Conservation (phyloP, 1,284 basidiomycete species). For the Garcileccinum viscosum region DNA sequence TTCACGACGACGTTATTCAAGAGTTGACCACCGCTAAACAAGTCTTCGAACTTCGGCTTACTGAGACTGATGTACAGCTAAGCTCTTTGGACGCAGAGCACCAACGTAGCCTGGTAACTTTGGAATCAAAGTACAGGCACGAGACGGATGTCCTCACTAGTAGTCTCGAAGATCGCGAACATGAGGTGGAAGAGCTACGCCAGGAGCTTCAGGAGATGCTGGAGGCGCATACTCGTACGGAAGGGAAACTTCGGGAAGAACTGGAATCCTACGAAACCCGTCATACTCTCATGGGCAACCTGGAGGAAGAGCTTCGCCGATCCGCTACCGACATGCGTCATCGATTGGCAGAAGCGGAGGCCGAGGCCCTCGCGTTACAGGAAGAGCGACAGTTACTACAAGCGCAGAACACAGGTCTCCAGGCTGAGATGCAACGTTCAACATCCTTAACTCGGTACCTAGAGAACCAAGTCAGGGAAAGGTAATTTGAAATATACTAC, state of each 20-base stretch:
- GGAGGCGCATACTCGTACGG: slow-evolving; percentile 33
- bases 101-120: slow-evolving; percentile 19
- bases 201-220: slow-evolving; percentile 45
- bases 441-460: slow-evolving; percentile 63
- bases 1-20: slow-evolving; percentile 25
- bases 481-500: slow-evolving; percentile 43
- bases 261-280: slow-evolving; percentile 29
- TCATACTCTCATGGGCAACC: slow-evolving; percentile 14
- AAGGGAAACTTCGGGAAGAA: slow-evolving; percentile 27
- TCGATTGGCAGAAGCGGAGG: slow-evolving; percentile 28
- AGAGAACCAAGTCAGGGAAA: slow-evolving; percentile 66
- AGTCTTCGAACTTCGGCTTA: slow-evolving; percentile 27
- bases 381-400: slow-evolving; percentile 59
- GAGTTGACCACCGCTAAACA: slow-evolving; percentile 29
- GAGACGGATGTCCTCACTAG: slow-evolving; percentile 26
- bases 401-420: slow-evolving; percentile 59
- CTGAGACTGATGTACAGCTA: slow-evolving; percentile 30
- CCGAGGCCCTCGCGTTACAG: slow-evolving; percentile 42
- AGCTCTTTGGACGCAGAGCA: slow-evolving; percentile 28
- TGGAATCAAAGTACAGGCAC: slow-evolving; percentile 26
- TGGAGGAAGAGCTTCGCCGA: slow-evolving; percentile 33
- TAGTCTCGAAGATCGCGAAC: slow-evolving; percentile 34
- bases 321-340: slow-evolving; percentile 23
- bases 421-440: slow-evolving; percentile 68
- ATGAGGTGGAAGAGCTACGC: slow-evolving; percentile 31